Base-by-base conservation (phyloP, 352 stramenopile genomes). In the Globisporangium echinulatum region DNA sequence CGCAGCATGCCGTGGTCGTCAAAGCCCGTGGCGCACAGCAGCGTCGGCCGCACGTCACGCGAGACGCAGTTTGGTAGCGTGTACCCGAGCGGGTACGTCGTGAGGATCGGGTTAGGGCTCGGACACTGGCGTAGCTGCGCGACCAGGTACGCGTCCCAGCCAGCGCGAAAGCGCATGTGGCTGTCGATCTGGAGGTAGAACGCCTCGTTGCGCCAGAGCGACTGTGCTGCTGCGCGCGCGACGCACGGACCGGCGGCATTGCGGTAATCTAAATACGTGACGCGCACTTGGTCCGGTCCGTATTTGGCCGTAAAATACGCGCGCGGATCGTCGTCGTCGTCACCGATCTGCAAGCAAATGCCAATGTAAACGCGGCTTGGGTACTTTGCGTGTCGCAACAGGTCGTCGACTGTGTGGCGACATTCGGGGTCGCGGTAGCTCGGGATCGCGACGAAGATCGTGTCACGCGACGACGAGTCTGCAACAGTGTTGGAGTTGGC, bases 171-270 rank as follows among this genome's bases (percentile, higher is more conserved):
- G 1, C 92, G 80, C 82, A 97, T 98, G 72, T 98, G 96, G 56
- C 91, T 97, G 68, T 98, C 96, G 63, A 98, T 96, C 68, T 98
- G 93, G 5, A 98, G 79, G 42, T 97, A 80, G 67, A 91, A 98
- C 11, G 77, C 46, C 67, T 98, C 93, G 33, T 74, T 81, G 15
- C 75, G 52, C 66, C 82, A 96, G 2, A 98, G 67, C 19, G 69
- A 69, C 69, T 97, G 88, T 9, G 79, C 79, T 5, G 90, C 67
- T 40, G 75, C 67, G 39, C 95, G 80, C 39, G 95, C 94, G 39
- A 95, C 90, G 62, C 90, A 98, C 14, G 95, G 96, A 15, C 94
- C 93, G 4, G 85, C 85, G 15, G 96, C 92, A 46, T 95, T 61
- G 33, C 66, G 67, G 49, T 84, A 86, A 52, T 96, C 70, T 52